phyloP scores from a whole-genome alignment of 2,329 filamentous ascomycete species.

The Phaeosphaeria sp. region DNA sequence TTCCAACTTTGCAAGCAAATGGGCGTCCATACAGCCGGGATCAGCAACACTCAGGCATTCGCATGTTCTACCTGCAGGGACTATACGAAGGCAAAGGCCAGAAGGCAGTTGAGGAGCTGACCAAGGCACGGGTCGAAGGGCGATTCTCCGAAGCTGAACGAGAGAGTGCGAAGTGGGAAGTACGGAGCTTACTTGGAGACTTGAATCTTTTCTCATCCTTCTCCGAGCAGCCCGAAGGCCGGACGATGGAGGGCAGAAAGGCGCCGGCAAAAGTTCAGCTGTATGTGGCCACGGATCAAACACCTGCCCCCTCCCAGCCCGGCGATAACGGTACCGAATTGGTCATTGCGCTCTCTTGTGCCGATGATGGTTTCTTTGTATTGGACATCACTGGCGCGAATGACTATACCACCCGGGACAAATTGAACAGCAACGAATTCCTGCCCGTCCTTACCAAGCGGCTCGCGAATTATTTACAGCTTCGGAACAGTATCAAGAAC shows the following conservation, averaged over 20 bases:
- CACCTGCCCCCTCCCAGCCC: constrained; percentile 60
- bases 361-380: constrained; percentile 62
- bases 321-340: constrained; percentile 70
- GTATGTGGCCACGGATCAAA: constrained; percentile 73
- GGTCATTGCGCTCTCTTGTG: constrained; percentile 66
- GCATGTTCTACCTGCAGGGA: constrained; percentile 72
- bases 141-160: constrained; percentile 84
- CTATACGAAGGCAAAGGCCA: constrained; percentile 78
- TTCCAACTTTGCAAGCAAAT: constrained; percentile 27
- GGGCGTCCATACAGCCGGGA: constrained; percentile 43
- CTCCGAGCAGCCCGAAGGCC: constrained; percentile 71
- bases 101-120: constrained; percentile 82
- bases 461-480: constrained; percentile 74
- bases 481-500: constrained; percentile 73
- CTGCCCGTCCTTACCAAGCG: constrained; percentile 75
- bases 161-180: constrained; percentile 80
- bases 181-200: constrained; percentile 69
- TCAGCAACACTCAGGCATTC: constrained; percentile 36
- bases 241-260: constrained; percentile 68
- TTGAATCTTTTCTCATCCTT: constrained; percentile 68
- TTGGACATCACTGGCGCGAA: constrained; percentile 69
- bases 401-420: constrained; percentile 75
- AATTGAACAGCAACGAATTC: constrained; percentile 75
- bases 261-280: constrained; percentile 74
- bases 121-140: constrained; percentile 84